Base-by-base conservation (phyloP, 2,329 filamentous ascomycete genomes). In the Xylaria sp. region DNA sequence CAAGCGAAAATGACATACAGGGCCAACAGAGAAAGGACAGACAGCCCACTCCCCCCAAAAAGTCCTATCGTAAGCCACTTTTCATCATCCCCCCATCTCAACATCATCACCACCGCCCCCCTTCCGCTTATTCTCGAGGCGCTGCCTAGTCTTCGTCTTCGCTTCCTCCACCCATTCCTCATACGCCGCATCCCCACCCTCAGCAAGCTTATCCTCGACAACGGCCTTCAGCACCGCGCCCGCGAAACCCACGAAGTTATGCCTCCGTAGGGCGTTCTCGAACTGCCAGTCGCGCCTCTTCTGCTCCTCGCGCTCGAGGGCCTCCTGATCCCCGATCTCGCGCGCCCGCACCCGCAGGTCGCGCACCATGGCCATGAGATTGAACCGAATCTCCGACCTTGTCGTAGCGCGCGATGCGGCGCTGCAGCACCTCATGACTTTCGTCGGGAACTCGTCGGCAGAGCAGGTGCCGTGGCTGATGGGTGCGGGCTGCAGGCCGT, bases 181-280 rank as follows among this genome's bases (percentile, higher is more conserved):
- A 75, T 94, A 95, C 12, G 82, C 87, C 12, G 81, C 84, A 2
- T 85, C 80, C 2, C 84, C 81, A 0, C 86, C 89, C 67, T 89
- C 84, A 63, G 83, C 81, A 42, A 96, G 75, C 82, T 96, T 97
- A 64, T 80, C 77, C 67, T 79, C 83, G n/a, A 92, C 90, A 3
- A 97, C 94, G 0, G 88, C 91, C 82, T 95, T 96, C 70, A 97
- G 80, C 64, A 97, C 83, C 80, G 97, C 93, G 12, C 92, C 93
- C 2, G 94, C 91, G 72, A 99, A 97, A 0, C 93, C 94, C 0
- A 99, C 92, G 80, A 99, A 99, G 78, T 99, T 99, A 78, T 97
- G 94, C 71, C 91, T 83, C 64, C 95, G 82, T 72, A 99, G 82
- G 11, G 93, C 91, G 78, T 99, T 99, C 84, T 99, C 95, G 84